phyloP scores from a whole-genome alignment of 164 flowering plant species.

The Echeveria elegans region DNA sequence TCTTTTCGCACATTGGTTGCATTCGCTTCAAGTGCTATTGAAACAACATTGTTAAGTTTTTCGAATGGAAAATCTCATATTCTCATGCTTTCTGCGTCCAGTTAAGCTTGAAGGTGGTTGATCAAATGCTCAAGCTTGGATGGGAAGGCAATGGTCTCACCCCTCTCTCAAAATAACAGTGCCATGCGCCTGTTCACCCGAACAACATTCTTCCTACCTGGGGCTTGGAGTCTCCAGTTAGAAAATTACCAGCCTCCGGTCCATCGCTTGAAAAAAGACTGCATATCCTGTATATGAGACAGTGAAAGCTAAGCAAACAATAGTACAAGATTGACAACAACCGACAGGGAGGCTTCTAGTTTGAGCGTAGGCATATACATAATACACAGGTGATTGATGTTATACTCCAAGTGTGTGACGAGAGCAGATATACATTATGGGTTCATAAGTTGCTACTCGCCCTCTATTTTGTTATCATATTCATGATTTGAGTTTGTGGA shows the following conservation, averaged over 20 bases:
- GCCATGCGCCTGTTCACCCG: background rate
- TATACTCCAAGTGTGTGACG: background rate
- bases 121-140: slow-evolving; percentile 97
- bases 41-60: background rate
- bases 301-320: background rate
- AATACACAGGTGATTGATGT: background rate
- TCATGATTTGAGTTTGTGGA: background rate
- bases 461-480: background rate
- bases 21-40: background rate
- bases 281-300: background rate
- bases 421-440: background rate
- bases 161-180: slow-evolving; percentile 63
- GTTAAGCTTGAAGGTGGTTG: slow-evolving; percentile 94
- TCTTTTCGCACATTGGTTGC: background rate
- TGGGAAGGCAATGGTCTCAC: slow-evolving; percentile 96
- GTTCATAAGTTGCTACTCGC: background rate
- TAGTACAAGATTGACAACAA: background rate
- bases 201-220: background rate
- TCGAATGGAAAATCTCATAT: background rate
- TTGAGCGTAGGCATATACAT: background rate
- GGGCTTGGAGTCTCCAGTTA: background rate
- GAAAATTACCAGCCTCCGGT: background rate
- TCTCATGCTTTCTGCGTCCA: slow-evolving; percentile 22
- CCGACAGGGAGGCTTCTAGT: background rate
- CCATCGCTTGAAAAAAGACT: background rate